A percentile compares a stretch with the other conserved stretches of the same genome.
These are phyloP conservation scores for Candida dajiaensis DNA, from an alignment of 805 yeast species.

Conservation along the genomic window DNA sequence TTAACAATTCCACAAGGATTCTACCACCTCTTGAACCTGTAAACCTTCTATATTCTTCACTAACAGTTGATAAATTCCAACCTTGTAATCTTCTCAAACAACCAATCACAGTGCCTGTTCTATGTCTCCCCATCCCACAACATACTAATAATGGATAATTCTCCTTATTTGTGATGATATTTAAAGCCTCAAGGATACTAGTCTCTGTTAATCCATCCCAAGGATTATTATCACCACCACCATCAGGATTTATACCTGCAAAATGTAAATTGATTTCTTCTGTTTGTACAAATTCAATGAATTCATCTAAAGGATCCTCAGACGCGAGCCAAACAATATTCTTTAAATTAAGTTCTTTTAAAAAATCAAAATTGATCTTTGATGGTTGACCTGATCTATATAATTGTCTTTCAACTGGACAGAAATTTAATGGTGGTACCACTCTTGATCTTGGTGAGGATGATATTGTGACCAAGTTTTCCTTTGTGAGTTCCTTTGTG, in stretches of 20 bases:
- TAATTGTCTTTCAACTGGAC: constrained; percentile 85
- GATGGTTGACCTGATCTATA: constrained; percentile 95
- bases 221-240: constrained; percentile 73
- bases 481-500: no score
- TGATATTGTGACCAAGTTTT: no score
- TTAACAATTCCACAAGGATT: constrained; percentile 82
- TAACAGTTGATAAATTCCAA: constrained; percentile 92
- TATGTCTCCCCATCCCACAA: constrained; percentile 97
- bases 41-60: constrained; percentile 91
- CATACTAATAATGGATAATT: constrained; percentile 85
- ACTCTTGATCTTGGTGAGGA: constrained; percentile 59
- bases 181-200: constrained; percentile 73
- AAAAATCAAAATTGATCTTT: constrained; percentile 83
- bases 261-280: constrained; percentile 73
- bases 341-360: constrained; percentile 64
- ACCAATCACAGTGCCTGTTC: constrained; percentile 96
- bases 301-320: constrained; percentile 90
- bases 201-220: constrained; percentile 93
- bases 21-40: constrained; percentile 93
- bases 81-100: constrained; percentile 88
- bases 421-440: constrained; percentile 91
- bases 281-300: constrained; percentile 73
- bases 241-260: constrained; percentile 75
- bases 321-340: constrained; percentile 92
- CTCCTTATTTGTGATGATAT: constrained; percentile 63